Evolutionary conservation across 208 protist species (phyloP).

Genomic region (Wallacemonas rigidus): DNA sequence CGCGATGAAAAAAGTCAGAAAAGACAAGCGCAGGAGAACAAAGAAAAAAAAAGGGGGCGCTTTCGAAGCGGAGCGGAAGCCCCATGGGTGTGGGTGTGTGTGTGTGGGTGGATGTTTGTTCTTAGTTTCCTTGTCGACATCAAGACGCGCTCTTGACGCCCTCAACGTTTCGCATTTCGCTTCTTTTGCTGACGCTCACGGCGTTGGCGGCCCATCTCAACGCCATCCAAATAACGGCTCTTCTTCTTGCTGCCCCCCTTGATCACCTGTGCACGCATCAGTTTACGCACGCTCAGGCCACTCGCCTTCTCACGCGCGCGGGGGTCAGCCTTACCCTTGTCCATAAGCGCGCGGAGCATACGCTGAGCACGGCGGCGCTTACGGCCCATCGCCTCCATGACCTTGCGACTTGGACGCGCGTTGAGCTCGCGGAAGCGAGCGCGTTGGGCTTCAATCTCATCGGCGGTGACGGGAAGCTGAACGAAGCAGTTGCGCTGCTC

Average conservation of each 20-base stretch:
- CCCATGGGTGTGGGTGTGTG: too few species aligned
- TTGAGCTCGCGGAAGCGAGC: constrained; percentile 92
- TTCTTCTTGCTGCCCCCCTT: constrained; percentile 73
- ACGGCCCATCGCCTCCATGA: constrained; percentile 96
- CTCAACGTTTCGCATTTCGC: constrained; percentile 14
- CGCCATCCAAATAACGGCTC: constrained; percentile 77
- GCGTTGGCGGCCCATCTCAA: constrained; percentile 75
- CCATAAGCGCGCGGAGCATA: constrained; percentile 85
- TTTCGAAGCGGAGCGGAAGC: too few species aligned
- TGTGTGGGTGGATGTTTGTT: too few species aligned
- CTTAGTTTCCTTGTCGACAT: background rate
- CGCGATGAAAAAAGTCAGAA: too few species aligned
- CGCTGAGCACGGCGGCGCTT: constrained; percentile 89
- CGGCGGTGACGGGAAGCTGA: constrained; percentile 82
- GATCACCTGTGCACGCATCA: constrained; percentile 88
- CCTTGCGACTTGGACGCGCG: constrained; percentile 96
- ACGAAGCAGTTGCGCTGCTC: constrained; percentile 90
- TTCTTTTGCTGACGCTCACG: constrained; percentile 37
- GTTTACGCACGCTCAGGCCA: constrained; percentile 74
- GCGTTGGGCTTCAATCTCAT: constrained; percentile 93
- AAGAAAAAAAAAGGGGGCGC: too few species aligned
- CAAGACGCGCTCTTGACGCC: background rate
- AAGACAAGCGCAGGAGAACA: too few species aligned
- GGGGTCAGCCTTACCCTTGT: constrained; percentile 91
- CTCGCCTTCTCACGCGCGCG: constrained; percentile 81